These are phyloP conservation scores for Hypoxylon fragiforme DNA, from an alignment of 495 filamentous ascomycete species.

Conservation along the genomic window DNA sequence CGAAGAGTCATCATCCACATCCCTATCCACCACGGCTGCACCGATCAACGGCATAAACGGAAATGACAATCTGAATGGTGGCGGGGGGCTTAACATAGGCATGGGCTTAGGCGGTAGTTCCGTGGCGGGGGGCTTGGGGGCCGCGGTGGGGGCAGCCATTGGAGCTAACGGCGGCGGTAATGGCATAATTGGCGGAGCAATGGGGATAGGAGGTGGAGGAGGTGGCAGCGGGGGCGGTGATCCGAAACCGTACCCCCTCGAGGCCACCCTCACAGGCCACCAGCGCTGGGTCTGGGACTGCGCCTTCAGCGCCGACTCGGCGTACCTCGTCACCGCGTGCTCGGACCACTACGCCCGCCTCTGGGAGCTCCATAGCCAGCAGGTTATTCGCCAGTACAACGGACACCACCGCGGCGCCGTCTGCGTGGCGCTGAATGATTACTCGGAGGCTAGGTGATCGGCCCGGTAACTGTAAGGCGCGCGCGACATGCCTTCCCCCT, in stretches of 20 bases:
- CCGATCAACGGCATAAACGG: slow-evolving; percentile 19
- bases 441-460: slow-evolving; percentile 75
- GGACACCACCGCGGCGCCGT: slow-evolving; percentile 95
- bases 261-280: slow-evolving; percentile 89
- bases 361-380: slow-evolving; percentile 85
- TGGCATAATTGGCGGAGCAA: background rate
- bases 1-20: slow-evolving; percentile 37
- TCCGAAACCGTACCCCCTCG: slow-evolving; percentile 68
- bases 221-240: slow-evolving; percentile 19
- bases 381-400: slow-evolving; percentile 96
- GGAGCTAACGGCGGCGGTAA: slow-evolving; percentile 3
- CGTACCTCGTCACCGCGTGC: slow-evolving; percentile 97
- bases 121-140: too few relatives aligned
- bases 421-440: slow-evolving; percentile 96
- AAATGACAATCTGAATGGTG: slow-evolving; percentile 5
- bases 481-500: background rate
- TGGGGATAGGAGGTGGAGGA: background rate
- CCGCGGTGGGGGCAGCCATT: background rate
- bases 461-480: background rate
- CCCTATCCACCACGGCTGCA: slow-evolving; percentile 7
- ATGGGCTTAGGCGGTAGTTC: background rate
- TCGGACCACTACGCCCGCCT: slow-evolving; percentile 96
- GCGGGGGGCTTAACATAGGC: background rate
- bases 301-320: slow-evolving; percentile 94
- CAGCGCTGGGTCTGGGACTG: slow-evolving; percentile 99